Evolutionary conservation across 495 filamentous ascomycete species (phyloP).

Genomic region (Extremus antarcticus): DNA sequence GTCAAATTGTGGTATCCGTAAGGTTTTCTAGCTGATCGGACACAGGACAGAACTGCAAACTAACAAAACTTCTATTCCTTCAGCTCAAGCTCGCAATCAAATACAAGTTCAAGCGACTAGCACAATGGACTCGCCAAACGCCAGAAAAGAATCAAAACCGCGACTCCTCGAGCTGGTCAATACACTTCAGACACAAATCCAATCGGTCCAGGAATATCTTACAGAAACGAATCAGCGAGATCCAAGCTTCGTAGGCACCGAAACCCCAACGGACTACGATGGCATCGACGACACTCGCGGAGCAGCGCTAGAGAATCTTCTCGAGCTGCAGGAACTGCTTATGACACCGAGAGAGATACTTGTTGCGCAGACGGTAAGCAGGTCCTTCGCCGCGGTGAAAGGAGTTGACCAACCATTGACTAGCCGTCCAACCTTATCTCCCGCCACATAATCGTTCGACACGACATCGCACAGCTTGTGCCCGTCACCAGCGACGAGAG

Average conservation of each 20-base stretch:
- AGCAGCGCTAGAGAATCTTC: background rate
- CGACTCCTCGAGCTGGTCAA: background rate
- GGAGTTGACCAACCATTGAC: no score
- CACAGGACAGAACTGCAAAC: no score
- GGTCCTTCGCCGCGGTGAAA: background rate
- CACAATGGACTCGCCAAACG: no score
- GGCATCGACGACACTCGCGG: background rate
- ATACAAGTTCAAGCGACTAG: no score
- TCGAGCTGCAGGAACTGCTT: background rate
- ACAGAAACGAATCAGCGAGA: background rate
- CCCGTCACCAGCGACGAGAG: background rate
- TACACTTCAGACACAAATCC: background rate
- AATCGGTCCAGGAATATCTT: background rate
- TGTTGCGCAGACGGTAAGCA: background rate
- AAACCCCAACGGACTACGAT: background rate
- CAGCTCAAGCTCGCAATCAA: no score
- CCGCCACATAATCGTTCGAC: constrained; percentile 6
- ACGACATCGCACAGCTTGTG: constrained; percentile 5
- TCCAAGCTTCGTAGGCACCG: background rate
- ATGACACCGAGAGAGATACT: background rate
- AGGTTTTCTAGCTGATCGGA: no score
- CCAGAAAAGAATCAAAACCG: background rate
- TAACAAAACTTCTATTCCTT: no score
- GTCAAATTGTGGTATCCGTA: no score
- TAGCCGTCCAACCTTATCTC: background rate